phyloP scores from a whole-genome alignment of 2,329 filamentous ascomycete species.

The Phyllosticta citriasiana region DNA sequence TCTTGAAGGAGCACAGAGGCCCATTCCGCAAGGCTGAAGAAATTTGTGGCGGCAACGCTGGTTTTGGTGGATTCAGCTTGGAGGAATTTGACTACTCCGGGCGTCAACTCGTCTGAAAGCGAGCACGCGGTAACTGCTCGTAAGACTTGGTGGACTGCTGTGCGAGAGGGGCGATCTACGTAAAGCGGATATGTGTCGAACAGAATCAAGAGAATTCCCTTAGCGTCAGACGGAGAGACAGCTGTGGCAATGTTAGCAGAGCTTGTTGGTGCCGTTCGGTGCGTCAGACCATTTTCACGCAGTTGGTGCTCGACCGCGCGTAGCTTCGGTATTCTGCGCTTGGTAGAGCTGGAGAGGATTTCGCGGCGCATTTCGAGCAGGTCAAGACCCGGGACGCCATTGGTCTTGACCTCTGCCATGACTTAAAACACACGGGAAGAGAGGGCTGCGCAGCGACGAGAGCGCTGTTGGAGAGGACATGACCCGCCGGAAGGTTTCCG shows the following conservation, averaged over 20 bases:
- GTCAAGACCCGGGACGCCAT: slow-evolving; percentile 22
- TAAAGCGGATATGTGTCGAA: slow-evolving; percentile 86
- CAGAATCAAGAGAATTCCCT: slow-evolving; percentile 57
- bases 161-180: slow-evolving; percentile 71
- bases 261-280: slow-evolving; percentile 30
- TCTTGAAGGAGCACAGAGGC: slow-evolving; percentile 68
- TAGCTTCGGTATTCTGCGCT: slow-evolving; percentile 36
- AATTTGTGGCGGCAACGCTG: slow-evolving; percentile 66
- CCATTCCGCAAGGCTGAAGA: slow-evolving; percentile 89
- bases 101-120: slow-evolving; percentile 48
- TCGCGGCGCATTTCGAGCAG: slow-evolving; percentile 29
- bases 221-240: slow-evolving; percentile 34
- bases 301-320: slow-evolving; percentile 34
- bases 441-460: not conserved
- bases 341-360: slow-evolving; percentile 39
- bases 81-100: slow-evolving; percentile 56
- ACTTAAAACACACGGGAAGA: not conserved
- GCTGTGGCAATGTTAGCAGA: slow-evolving; percentile 17
- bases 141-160: slow-evolving; percentile 74
- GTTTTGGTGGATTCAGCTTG: slow-evolving; percentile 65
- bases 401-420: slow-evolving; percentile 29
- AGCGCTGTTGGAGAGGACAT: not conserved
- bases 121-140: slow-evolving; percentile 52
- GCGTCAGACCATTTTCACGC: slow-evolving; percentile 32
- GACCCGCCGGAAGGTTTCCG: slow-evolving; percentile 6